Evolutionary conservation across 768 basidiomycete species (phyloP), one percentile per base, ranked within the genome.

Genomic region (Holtermannia corniformis): DNA sequence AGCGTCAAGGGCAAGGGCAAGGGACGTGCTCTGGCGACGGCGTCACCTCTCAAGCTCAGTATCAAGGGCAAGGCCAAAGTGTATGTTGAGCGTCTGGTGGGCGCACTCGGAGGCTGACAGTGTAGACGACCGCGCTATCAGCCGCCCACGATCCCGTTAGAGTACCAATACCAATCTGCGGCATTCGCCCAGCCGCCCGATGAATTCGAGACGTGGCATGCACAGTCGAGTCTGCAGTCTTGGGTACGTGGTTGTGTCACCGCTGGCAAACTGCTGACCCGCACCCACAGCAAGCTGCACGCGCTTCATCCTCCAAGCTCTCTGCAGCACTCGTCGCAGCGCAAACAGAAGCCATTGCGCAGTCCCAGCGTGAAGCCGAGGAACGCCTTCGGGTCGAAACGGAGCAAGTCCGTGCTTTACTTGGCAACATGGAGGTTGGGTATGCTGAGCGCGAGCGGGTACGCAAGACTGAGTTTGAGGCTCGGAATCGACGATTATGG

Each of bases 371-470:
- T 24, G 28, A 26, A n/a, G 32, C 41, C 22, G 27, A 68, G 54
- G 47, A 76, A 37, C 63, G 67, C 14, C 75, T 77, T 7, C 70
- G 75, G 4, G 24, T 27, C 47, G 27, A 46, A 20, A 46, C 37
- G 43, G 72, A 72, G 14, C 79, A 82, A 49, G 77, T 85, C 0
- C 75, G 79, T 47, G 64, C 57, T 1, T 64, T 75, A 22, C 72
- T 87, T 1, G 73, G 73, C 2, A 52, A 58, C 0, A 51, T 84
- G 49, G 72, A 76, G 26, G 48, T 79, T 19, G 70, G 73, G 53
- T 77, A 78, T 43, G 76, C 78, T 53, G 64, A 68, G 11, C 78
- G 79, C 23, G 77, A 83, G 51, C 70, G 74, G 32, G 66, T 62
- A 46, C 64, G 83, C 28, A 71, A 73, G 43, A 71, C 72, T 3